Base-by-base conservation (phyloP, 2,329 filamentous ascomycete species). In the Rhynchosporium agropyri region DNA sequence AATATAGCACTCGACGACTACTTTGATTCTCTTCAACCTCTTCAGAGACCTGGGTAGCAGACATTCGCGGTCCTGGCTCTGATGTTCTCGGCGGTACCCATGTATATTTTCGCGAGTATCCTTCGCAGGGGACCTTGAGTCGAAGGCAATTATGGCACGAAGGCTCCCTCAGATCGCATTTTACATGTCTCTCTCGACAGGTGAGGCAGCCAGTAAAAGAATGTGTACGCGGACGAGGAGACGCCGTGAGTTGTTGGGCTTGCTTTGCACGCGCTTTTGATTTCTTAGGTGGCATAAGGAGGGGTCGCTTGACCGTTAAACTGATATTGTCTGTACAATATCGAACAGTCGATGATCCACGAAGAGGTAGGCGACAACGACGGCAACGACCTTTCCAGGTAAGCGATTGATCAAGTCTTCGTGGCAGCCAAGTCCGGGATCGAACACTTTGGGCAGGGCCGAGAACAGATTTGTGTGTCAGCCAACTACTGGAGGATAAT, bases 141-240 rank as follows among this genome's bases (percentile, higher is more conserved):
- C 62, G 58, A 10, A 51, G 31, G 38, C 64, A 66, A 28, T 64
- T 66, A 12, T 60, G 40, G 38, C 64, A 66, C n/a, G 20, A 10
- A n/a, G 64, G 64, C 29, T 58, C 31, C 3, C 56, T 62, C 49
- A 64, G 48, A 54, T 66, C 64, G 36, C 64, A 66, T 55, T 66
- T 66, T n/a, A 66, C 64, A 51, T 66, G 62, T 4, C 64, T 51
- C 40, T 64, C 59, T 63, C 64, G 43, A 49, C 64, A 66, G 5
- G 56, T 66, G 8, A 56, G 26, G 38, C 64, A 66, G 28, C 64
- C 64, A n/a, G 64, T 66, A 28, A 66, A 66, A 29, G 56, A 62
- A 51, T 66, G 64, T 33, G 62, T 66, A 6, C 63, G 51, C 29
- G 57, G 60, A 43, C 63, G 63, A 61, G 65, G 53, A 26, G 65